Conservation (phyloP, 2,329 filamentous ascomycete species). For the Cytospora mali region DNA sequence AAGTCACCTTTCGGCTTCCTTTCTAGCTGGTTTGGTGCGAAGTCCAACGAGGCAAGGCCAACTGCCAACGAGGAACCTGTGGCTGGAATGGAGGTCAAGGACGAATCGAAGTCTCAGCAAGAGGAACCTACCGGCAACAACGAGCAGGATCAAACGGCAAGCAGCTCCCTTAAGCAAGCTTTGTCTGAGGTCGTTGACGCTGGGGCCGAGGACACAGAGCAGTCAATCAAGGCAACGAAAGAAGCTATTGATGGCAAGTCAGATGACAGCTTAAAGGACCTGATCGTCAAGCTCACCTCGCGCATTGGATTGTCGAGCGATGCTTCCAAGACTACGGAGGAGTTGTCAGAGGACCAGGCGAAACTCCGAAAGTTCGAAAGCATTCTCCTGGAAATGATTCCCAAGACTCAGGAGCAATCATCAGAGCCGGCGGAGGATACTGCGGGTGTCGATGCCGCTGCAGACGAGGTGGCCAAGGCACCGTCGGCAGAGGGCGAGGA, state of each 20-base stretch:
- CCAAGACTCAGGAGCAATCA: constrained; percentile 37
- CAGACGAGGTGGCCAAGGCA: neutral
- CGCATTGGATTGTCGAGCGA: constrained; percentile 43
- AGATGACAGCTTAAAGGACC: constrained; percentile 44
- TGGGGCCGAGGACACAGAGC: constrained; percentile 16
- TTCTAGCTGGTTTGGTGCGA: constrained; percentile 20
- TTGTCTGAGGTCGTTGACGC: neutral
- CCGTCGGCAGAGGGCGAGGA: constrained; percentile 9
- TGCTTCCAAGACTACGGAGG: constrained; percentile 31
- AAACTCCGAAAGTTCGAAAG: constrained; percentile 54
- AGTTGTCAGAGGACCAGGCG: constrained; percentile 35
- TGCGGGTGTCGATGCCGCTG: neutral
- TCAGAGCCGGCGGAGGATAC: constrained; percentile 2
- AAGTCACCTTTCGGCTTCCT: constrained; percentile 19
- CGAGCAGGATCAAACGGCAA: neutral
- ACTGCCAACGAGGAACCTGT: neutral
- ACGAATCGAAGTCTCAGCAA: neutral
- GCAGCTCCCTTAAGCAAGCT: neutral
- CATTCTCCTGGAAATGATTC: constrained; percentile 53
- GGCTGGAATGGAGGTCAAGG: neutral
- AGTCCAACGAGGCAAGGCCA: neutral
- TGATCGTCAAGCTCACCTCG: constrained; percentile 55
- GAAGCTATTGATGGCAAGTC: constrained; percentile 21
- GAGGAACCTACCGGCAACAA: neutral
- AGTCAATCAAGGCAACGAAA: constrained; percentile 22